Evolutionary conservation across 805 yeast species (phyloP), one percentile per base, ranked within the genome.

Genomic region (Wickerhamomyces canadensis): DNA sequence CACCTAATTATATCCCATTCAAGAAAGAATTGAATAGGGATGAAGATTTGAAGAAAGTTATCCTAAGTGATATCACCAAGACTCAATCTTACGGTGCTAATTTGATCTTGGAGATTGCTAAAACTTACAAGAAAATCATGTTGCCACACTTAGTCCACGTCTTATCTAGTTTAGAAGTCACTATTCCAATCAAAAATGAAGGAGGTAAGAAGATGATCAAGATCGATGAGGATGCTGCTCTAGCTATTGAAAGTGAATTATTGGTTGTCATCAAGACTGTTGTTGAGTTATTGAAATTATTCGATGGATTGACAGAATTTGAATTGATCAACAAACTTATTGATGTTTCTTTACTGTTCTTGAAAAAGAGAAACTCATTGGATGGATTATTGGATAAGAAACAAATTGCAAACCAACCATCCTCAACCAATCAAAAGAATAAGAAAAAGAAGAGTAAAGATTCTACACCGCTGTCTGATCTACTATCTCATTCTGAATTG

Each of bases 401-500:
- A 28, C 60, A 62, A 7, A 70, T 65, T 47, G 67, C 74, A 40
- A 48, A 35, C 33, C 49, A 36, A 37, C 39, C 25, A 8, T 36
- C 17, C 42, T 42, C 23, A 50, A 51, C 48, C 37, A 31, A 38
- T 13, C 43, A 43, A 33, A 65, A 63, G 40, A 63, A 64, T 46
- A 59, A 68, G 35, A 71, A 64, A 49, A 68, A 67, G 49, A 73
- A 68, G 44, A 58, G 54, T 32, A 58, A 60, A 27, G 59, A 58
- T 14, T 45, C 74, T 1, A 65, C 67, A 19, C 77, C 87, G 4
- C 59, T 80, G 43, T 73, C 89, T 8, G 94, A 84, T 60, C 54
- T 82, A 22, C 64, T 81, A 33, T 77, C 88, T 1, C 84, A 82
- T 55, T 67, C 78, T 32, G 77, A 74, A 37, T 64, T 75, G 36